These are phyloP conservation scores for Hanseniaspora thailandica DNA, from an alignment of 805 yeast species.

Conservation along the genomic window DNA sequence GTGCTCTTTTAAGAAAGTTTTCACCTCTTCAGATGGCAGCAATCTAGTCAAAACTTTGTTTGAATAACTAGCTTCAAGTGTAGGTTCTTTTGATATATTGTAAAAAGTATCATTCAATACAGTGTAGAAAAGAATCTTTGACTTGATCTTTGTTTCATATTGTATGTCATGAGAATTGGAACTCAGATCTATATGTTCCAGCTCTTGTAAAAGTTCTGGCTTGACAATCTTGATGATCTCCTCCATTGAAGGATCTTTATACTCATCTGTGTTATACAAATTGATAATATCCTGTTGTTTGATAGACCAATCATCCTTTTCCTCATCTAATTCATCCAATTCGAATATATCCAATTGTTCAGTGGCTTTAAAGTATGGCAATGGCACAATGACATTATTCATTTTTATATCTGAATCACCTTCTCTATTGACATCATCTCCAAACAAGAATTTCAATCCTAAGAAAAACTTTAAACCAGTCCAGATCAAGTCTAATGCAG, in stretches of 20 bases:
- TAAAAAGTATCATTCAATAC: slow-evolving; percentile 5
- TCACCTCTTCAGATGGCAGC: slow-evolving; percentile 1
- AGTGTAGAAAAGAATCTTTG: slow-evolving; percentile 3
- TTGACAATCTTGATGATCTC: neutral
- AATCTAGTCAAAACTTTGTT: neutral
- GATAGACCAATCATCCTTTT: neutral
- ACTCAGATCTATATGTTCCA: neutral
- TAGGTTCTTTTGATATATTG: neutral
- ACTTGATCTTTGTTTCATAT: slow-evolving; percentile 6
- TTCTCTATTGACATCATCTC: neutral
- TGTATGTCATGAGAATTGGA: slow-evolving; percentile 1
- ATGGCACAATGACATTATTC: slow-evolving; percentile 1
- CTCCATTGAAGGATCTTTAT: slow-evolving; percentile 3
- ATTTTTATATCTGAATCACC: neutral
- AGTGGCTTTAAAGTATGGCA: slow-evolving; percentile 11
- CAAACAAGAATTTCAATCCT: slow-evolving; percentile 3
- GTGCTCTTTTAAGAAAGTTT: neutral
- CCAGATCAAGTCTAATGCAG: slow-evolving; percentile 1
- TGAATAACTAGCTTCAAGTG: neutral
- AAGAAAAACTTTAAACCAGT: slow-evolving; percentile 3
- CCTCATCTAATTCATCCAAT: neutral
- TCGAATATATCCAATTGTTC: slow-evolving; percentile 4
- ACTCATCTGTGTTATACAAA: slow-evolving; percentile 1
- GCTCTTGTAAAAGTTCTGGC: neutral
- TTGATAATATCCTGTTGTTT: neutral